Base-by-base conservation (phyloP, 1,284 basidiomycete species). In the Kwoniella shivajii region DNA sequence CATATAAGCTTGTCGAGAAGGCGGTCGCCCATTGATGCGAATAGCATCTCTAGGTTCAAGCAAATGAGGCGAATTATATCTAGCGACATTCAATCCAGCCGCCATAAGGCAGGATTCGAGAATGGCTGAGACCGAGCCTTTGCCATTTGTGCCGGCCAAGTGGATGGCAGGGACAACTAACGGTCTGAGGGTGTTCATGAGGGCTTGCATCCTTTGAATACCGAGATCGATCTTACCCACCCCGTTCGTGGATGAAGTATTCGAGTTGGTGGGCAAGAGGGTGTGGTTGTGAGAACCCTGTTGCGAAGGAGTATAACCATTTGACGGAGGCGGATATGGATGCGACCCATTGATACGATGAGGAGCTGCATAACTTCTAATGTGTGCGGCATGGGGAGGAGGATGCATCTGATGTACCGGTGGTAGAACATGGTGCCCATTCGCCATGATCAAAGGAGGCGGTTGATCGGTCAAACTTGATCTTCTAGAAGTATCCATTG, bases 101-200 rank as follows among this genome's bases (percentile, higher is more conserved):
- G 80, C 73, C 1, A 72, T 72, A 14, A 98, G 78, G 61, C 92
- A 87, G 18, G 88, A 89, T 4, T 91, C 85, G 13, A 97, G 79
- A 50, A 94, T 81, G 1, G 88, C 87, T 7, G 91, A 88, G 10
- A 94, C 90, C 58, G 89, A 93, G 27, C 96, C 96, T 77, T 99
- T 99, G 29, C 95, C 95, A 77, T 99, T 99, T 0, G 96, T 99
- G 0, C 96, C 95, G 4, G 92, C 88, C 50, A 99, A 84, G 72
- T 99, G 96, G 36, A 93, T 83, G 1, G 94, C 91, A 0, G 93
- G 94, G 1, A 91, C 84, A 0, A 80, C 84, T 67, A 88, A 86
- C 0, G 82, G 79, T 0, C 86, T 86, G 1, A 97, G 81, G 51
- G 82, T 74, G 4, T 72, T 59, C 49, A 88, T 82, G 2, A 96